Base-by-base conservation (phyloP, 1,284 basidiomycete species). In the Coniferiporia weirii region DNA sequence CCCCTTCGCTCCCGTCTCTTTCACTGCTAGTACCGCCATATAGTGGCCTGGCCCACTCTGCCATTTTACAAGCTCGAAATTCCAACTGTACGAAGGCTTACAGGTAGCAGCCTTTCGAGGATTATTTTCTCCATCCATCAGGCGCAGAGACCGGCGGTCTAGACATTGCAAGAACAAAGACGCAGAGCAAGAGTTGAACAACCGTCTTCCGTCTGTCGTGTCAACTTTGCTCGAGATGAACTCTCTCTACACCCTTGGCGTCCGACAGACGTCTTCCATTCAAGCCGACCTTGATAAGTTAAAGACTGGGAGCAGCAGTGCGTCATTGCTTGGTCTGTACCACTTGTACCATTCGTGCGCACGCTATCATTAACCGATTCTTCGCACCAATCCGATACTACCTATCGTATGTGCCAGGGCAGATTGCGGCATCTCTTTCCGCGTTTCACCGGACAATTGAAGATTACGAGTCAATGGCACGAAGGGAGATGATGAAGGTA, bases 381-480 rank as follows among this genome's bases (percentile, higher is more conserved):
- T 44, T 52, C 52, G 19, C 27, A 4, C 38, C 34, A 22, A 38
- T 12, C 27, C 27, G 27, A 27, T 27, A 13, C 17, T 32, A 13
- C 43, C 3, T 36, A n/a, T 47, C n/a, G 34, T 17, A 36, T 52
- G 52, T 43, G 59, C 55, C 35, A 96, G 94, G 94, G 71, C 95
- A 97, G 81, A 93, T 98, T 74, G 91, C 91, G 38, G 94, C 95
- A 32, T 94, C 93, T 13, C 77, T 98, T 17, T 83, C 92, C n/a
- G 93, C 93, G 1, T 87, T 98, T 79, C 86, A 91, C 57, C 78
- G 95, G 58, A 93, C 95, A 57, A 86, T 97, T 64, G 94, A 97
- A 66, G 95, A 98, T 69, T 98, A 96, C 69, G 95, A 97, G 68
- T 89, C 91, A 10, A 94, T 98, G 91, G 92, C 91, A 0, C 91